Base-by-base conservation (phyloP, 2,329 filamentous ascomycete species). In the Cladosporium austrohemisphaericum region DNA sequence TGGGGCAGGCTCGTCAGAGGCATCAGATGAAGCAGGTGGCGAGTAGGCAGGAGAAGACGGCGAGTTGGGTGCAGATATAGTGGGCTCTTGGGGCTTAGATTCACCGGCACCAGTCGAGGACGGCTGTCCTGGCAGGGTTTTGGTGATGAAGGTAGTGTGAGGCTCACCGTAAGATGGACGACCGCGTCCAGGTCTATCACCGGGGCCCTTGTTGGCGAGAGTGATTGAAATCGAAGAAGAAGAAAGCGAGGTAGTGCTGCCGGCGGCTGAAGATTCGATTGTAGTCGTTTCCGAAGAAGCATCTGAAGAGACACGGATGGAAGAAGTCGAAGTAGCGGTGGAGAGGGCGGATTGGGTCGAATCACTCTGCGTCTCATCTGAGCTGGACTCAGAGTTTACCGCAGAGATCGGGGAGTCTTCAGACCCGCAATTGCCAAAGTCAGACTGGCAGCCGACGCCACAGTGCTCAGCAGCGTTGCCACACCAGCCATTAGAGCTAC, bases 391-490 rank as follows among this genome's bases (percentile, higher is more conserved):
- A 14, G 26, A 7, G 18, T 32, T 20, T 20, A 37, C 13, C n/a
- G 44, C 38, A 9, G 33, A 19, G 9, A n/a, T 11, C 11, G 19
- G 4, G 11, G 23, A 16, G 11, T 20, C n/a, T 1, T 19, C 37
- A 31, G 44, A 14, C 13, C 50, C 45, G 37, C 58, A 61, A 5
- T 49, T 41, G 18, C 58, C 60, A 36, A 59, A 62, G 5, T 51
- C 52, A 35, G 56, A 45, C 41, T 63, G 59, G 51, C 59, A 62
- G 10, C 59, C 60, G 26, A 44, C 40, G 18, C 52, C 56, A 49
- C 57, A 61, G 54, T 57, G 56, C 16, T 50, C 49, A 19, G 11
- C 37, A 18, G 41, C 48, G 16, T 36, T 44, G n/a, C 58, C 58
- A 44, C 58, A 60, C 52, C 56, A 60, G 22, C 58, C 57, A 3